Conservation (phyloP, 2,329 filamentous ascomycete genomes). For the Ophiostoma montium region DNA sequence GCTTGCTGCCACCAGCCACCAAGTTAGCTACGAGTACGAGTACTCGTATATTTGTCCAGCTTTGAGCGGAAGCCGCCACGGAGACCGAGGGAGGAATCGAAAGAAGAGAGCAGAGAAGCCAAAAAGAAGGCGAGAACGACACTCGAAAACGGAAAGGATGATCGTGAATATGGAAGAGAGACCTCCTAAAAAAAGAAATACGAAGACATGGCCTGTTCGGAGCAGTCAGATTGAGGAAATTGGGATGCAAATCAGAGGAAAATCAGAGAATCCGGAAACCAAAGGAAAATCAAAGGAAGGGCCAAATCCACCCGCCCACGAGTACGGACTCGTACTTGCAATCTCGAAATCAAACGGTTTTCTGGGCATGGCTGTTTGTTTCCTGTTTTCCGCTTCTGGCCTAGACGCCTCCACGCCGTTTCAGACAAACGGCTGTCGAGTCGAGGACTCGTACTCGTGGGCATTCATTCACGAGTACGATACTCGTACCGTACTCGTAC, state of each 20-base stretch:
- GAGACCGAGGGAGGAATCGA: background rate
- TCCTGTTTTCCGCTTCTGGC: constrained; percentile 10
- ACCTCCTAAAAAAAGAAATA: too few relatives aligned
- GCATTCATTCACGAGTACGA: too few relatives aligned
- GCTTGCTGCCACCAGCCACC: too few relatives aligned
- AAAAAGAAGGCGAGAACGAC: background rate
- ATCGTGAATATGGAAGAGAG: background rate
- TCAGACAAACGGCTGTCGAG: constrained; percentile 5
- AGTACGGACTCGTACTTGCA: too few relatives aligned
- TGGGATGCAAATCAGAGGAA: background rate
- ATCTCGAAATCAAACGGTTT: constrained; percentile 10
- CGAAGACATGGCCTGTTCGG: too few relatives aligned
- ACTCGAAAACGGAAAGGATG: background rate
- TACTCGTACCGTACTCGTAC: too few relatives aligned
- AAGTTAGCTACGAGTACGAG: too few relatives aligned
- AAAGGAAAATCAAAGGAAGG: background rate
- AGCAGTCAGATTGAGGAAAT: background rate
- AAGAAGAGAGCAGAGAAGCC: background rate
- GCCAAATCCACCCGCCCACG: background rate
- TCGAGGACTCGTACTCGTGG: background rate
- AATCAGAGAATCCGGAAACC: background rate
- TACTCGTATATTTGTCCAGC: too few relatives aligned
- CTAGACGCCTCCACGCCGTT: constrained; percentile 11
- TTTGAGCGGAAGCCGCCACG: background rate
- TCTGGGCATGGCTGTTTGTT: constrained; percentile 4